Evolutionary conservation across 1,284 basidiomycete species (phyloP).

Genomic region (Takashimella koratensis): DNA sequence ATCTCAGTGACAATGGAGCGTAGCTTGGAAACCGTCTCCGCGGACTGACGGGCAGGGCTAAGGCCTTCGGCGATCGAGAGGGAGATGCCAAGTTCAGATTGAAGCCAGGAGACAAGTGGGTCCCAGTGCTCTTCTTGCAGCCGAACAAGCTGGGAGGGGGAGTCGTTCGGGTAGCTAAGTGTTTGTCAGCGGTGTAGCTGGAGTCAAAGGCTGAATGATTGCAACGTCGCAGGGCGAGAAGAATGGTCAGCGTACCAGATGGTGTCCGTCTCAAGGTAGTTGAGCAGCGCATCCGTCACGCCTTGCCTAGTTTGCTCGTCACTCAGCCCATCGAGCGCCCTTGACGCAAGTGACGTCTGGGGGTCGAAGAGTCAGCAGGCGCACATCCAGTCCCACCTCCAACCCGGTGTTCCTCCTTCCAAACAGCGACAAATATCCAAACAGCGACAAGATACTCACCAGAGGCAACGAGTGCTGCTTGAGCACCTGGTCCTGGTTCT

Average conservation of each 20-base stretch:
- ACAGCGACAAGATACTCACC: conserved; percentile 53
- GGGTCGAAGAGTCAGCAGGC: background rate
- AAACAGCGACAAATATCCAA: background rate
- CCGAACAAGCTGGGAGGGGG: conserved; percentile 68
- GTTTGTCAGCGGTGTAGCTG: background rate
- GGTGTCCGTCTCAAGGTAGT: conserved; percentile 93
- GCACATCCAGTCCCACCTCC: too few relatives aligned
- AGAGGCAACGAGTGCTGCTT: conserved; percentile 90
- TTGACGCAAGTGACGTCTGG: conserved; percentile 81
- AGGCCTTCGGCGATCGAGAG: conserved; percentile 67
- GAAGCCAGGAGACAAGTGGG: conserved; percentile 78
- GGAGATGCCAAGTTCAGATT: conserved; percentile 62
- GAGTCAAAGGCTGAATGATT: background rate
- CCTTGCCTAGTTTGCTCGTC: conserved; percentile 59
- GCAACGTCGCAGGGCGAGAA: conserved; percentile 11
- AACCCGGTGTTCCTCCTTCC: background rate
- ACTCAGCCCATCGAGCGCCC: conserved; percentile 78
- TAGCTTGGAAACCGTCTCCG: conserved; percentile 63
- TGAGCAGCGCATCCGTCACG: conserved; percentile 68
- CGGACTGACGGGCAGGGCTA: conserved; percentile 63
- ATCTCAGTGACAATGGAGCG: conserved; percentile 59
- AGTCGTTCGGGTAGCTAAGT: conserved; percentile 80
- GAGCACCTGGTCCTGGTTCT: conserved; percentile 78
- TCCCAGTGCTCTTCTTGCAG: conserved; percentile 88
- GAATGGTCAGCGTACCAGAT: conserved; percentile 62